phyloP scores from a whole-genome alignment of 208 protist genomes.

The Acanthamoeba culbertsoni region DNA sequence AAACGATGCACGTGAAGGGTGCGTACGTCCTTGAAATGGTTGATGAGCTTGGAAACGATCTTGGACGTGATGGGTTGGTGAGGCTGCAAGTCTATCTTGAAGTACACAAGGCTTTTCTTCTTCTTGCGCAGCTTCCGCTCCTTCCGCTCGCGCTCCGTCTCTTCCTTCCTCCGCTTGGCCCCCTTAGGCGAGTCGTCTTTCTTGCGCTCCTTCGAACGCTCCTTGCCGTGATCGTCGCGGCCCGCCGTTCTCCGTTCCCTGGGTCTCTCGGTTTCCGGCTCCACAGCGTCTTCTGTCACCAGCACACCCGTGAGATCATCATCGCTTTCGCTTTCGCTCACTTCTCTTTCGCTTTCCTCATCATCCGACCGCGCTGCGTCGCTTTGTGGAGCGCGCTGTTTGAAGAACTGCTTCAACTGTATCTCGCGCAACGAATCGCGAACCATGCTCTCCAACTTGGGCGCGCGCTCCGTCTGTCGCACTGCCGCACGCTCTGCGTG shows the following conservation, averaged over 20 bases:
- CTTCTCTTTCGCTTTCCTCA: neutral
- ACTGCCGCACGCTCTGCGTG: neutral
- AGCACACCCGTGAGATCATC: neutral
- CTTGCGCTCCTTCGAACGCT: neutral
- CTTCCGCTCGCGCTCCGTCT: neutral
- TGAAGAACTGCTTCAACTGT: conserved; percentile 8
- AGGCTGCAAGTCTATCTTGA: conserved; percentile 15
- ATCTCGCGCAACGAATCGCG: conserved; percentile 3
- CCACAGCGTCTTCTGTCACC: neutral
- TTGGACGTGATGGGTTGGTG: conserved; percentile 13
- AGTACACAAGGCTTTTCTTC: neutral
- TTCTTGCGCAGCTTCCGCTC: neutral
- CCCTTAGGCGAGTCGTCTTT: neutral
- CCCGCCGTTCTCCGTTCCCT: too few species aligned
- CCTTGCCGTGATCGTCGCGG: neutral
- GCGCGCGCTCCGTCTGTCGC: neutral
- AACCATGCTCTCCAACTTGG: conserved; percentile 5
- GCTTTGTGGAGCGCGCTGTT: neutral
- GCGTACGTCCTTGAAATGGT: conserved; percentile 48
- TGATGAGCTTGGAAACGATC: conserved; percentile 22
- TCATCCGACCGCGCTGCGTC: neutral
- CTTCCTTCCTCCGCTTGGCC: too few species aligned
- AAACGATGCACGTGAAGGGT: neutral
- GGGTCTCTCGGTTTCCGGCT: neutral
- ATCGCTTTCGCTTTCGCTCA: neutral